Conservation (phyloP, 225 moss, liverwort and hornwort genomes). For the Antitrichia curtipendula region DNA sequence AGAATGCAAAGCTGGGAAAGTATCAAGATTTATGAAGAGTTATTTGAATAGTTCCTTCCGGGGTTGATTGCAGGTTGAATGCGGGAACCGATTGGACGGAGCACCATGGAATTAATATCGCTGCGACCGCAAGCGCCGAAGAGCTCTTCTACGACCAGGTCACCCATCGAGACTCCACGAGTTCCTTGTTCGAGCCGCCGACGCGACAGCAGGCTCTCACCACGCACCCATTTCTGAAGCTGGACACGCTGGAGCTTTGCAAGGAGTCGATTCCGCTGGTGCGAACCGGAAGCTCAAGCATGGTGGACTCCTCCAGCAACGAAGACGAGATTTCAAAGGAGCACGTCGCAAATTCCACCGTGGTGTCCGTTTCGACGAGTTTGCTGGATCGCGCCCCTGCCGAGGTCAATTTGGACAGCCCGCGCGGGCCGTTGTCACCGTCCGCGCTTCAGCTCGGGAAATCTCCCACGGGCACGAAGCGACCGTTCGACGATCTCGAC, state of each 20-base stretch:
- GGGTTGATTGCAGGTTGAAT: conserved; percentile 20
- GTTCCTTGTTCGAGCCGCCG: background rate
- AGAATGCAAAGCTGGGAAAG: background rate
- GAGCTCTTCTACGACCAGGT: background rate
- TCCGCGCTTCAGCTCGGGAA: conserved; percentile 6
- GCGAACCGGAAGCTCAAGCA: conserved; percentile 23
- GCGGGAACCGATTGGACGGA: conserved; percentile 15
- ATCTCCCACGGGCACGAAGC: background rate
- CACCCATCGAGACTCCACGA: background rate
- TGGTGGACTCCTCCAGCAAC: conserved; percentile 29
- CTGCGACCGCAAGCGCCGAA: background rate
- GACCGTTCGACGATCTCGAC: background rate
- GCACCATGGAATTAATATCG: conserved; percentile 6
- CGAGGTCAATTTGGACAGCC: conserved; percentile 9
- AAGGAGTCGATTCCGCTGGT: background rate
- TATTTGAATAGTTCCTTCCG: background rate
- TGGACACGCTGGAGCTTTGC: conserved; percentile 19
- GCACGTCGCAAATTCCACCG: background rate
- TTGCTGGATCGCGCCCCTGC: background rate
- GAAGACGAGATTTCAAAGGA: conserved; percentile 16
- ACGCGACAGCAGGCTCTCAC: background rate
- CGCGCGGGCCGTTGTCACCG: conserved; percentile 26
- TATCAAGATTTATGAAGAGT: background rate
- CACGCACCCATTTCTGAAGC: conserved; percentile 19
- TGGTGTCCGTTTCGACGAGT: background rate